Base-by-base conservation (phyloP, 1,139 yeast species). In the Geotrichum macrosporum region DNA sequence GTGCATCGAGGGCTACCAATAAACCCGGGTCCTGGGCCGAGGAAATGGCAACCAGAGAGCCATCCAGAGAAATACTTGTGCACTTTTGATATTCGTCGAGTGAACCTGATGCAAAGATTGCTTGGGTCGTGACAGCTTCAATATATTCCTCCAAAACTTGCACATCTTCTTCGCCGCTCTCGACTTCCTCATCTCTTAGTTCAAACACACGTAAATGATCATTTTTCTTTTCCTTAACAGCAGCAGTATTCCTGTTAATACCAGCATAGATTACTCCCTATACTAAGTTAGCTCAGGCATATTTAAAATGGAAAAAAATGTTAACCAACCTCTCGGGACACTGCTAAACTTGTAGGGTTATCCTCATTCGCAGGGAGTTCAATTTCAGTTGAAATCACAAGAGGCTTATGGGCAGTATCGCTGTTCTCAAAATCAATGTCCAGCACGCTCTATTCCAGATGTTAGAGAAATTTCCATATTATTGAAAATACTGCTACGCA, bases 191-290 rank as follows among this genome's bases (percentile, higher is more conserved):
- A 27, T 49, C 52, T 19, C 70, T 72, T 59, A 69, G 77, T 20
- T 67, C 70, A 59, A 80, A 84, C 59, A 81, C 81, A 50, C 95
- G 70, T 57, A 87, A 64, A 65, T 84, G 88, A 59, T 80, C 81
- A 62, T 87, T 87, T 52, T 76, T 73, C 54, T 83, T 87, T 59
- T 73, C 55, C 67, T 72, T 67, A 65, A 81, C 72, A 63, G 75
- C 71, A 55, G 72, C 68, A 55, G 78, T 54, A 49, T 79, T 74
- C 58, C 85, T 87, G 61, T 86, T 85, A 57, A 88, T 81, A 3
- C 94, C 94, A 45, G 85, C 73, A 48, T 84, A 68, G 18, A 87
- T 77, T 6, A 72, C 61, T 46, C 73, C 42, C 42, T 39, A n/a
- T 5, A 29, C 6, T 20, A 18, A 74, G 39, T 39, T 39, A 20